Evolutionary conservation across 2,329 filamentous ascomycete genomes (phyloP).

Genomic region (Tolypocladium paradoxum): DNA sequence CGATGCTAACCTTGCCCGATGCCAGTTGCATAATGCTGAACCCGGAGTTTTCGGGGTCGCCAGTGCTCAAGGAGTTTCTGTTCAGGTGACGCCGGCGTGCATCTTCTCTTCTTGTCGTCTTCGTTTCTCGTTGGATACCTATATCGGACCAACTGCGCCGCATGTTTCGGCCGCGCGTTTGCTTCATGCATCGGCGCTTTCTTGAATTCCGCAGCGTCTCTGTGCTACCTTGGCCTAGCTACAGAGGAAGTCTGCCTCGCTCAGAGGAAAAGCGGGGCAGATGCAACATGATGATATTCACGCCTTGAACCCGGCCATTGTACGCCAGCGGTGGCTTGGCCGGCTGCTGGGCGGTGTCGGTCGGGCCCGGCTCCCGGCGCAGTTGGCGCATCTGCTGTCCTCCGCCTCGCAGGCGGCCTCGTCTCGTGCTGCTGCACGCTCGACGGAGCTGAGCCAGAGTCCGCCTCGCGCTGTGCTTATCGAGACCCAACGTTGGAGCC

Average conservation of each 20-base stretch:
- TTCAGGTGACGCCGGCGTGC: conserved; percentile 6
- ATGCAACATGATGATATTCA: not conserved
- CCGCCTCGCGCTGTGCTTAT: not conserved
- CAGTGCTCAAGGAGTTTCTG: conserved; percentile 12
- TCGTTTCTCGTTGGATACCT: not conserved
- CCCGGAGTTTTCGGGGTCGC: conserved; percentile 12
- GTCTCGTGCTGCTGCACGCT: not conserved
- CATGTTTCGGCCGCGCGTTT: not conserved
- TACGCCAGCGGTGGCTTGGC: not conserved
- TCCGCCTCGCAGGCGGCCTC: not conserved
- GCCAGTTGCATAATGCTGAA: conserved; percentile 10
- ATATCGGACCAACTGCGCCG: not conserved
- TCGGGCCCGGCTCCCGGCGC: not conserved
- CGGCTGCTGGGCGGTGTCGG: not conserved
- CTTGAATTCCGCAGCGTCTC: not conserved
- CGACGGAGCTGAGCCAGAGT: too few relatives aligned
- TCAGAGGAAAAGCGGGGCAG: not conserved
- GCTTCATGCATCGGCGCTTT: not conserved
- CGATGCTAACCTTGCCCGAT: conserved; percentile 6
- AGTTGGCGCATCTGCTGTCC: not conserved
- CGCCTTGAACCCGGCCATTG: not conserved
- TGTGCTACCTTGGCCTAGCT: too few relatives aligned
- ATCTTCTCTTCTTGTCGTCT: not conserved
- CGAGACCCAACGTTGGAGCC: not conserved
- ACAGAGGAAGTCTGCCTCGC: not conserved